Evolutionary conservation across 139 green algal genomes (phyloP), one percentile per base, ranked within the genome.

Genomic region (Chlorella sorokiniana): DNA sequence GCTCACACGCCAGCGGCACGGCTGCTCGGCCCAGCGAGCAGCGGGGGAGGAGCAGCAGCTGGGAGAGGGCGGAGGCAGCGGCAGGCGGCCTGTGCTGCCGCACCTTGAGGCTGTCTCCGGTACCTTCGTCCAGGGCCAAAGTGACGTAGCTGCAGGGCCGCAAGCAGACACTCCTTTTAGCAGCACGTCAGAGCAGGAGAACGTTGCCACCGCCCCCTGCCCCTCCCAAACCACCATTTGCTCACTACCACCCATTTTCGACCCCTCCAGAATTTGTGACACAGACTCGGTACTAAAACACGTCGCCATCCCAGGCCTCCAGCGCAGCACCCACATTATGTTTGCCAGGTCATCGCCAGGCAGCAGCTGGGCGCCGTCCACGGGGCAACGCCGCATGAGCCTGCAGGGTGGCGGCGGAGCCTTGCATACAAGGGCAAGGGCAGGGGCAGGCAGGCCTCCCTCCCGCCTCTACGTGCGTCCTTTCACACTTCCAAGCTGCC

Each of bases 351-450:
- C 77, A 18, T 91, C 48, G 1, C 62, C 67, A 0, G 82, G 85
- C 33, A 70, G 31, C 61, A 91, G 74, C 31, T 89, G 69, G 14
- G 87, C 87, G 14, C 87, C 87, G 29, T 88, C 85, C 14, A 91
- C 73, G 22, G 87, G 87, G 71, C 87, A 91, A 29, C 74, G 72
- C 45, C 40, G 78, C 75, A 90, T 83, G 14, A 88, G 78, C 63
- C 45, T 68, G 59, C 5, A 59, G 29, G 8, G 7, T 16, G n/a
- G n/a, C n/a, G n/a, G n/a, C n/a, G n/a, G n/a, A n/a, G n/a, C n/a
- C n/a, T n/a, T n/a, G n/a, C n/a, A n/a, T n/a, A 41, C 29, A 31
- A 14, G 27, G 14, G 35, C 11, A 20, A 10, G 14, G 31, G 62
- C 62, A 69, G 31, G 31, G 62, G 31, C n/a, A 31, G 31, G 62